Evolutionary conservation across 2,329 filamentous ascomycete genomes (phyloP).

Genomic region (Fusarium devonianum): DNA sequence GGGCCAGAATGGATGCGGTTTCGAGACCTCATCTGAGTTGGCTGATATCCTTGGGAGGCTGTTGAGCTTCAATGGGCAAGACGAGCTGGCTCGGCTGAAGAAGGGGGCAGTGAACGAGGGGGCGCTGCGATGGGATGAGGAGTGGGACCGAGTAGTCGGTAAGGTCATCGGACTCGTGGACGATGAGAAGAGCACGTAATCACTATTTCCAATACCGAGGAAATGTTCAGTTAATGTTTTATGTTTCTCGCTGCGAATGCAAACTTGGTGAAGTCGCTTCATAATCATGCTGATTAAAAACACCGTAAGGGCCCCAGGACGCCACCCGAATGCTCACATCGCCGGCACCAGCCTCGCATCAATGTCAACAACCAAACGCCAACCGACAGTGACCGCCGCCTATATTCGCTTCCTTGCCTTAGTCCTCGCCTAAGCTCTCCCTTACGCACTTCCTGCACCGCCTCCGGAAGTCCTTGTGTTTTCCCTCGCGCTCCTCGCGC

Average conservation of each 20-base stretch:
- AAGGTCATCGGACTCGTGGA: constrained; percentile 65
- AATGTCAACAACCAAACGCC: constrained; percentile 20
- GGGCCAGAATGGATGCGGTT: constrained; percentile 84
- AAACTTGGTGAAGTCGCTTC: constrained; percentile 7
- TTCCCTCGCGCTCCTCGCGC: constrained; percentile 74
- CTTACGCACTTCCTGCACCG: constrained; percentile 79
- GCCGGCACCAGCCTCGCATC: constrained; percentile 12
- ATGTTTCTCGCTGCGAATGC: not conserved
- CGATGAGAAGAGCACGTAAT: constrained; percentile 23
- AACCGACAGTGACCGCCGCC: constrained; percentile 8
- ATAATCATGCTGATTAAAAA: constrained; percentile 23
- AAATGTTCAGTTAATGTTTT: no score
- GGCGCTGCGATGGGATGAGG: constrained; percentile 82
- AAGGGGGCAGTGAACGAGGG: constrained; percentile 78
- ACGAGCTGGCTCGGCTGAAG: constrained; percentile 67
- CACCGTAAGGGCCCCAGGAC: constrained; percentile 29
- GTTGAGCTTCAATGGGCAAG: constrained; percentile 59
- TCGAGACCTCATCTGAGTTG: constrained; percentile 74
- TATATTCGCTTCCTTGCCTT: not conserved
- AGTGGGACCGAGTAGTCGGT: constrained; percentile 87
- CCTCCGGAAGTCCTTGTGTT: constrained; percentile 76
- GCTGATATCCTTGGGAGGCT: constrained; percentile 68
- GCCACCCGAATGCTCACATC: constrained; percentile 28
- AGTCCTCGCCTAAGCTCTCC: constrained; percentile 80
- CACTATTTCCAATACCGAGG: no score